Evolutionary conservation across 2,329 filamentous ascomycete genomes (phyloP).

Genomic region (Didymella exigua): DNA sequence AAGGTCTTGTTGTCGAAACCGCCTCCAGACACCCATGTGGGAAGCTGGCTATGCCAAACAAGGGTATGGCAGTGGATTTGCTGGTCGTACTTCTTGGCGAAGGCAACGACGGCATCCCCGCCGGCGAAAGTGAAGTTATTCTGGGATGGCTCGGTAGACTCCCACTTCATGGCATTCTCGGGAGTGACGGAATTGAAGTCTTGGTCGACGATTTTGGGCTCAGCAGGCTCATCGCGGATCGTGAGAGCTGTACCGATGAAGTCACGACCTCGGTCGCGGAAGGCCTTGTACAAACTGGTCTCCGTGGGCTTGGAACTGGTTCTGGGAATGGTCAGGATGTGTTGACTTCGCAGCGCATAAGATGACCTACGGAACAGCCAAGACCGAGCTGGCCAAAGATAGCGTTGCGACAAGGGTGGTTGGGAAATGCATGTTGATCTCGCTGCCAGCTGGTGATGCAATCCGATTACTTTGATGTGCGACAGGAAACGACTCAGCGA

Average conservation of each 20-base stretch:
- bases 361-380: conserved; percentile 23
- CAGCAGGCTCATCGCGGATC: conserved; percentile 31
- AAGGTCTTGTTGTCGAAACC: conserved; percentile 50
- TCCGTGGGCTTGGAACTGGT: conserved; percentile 17
- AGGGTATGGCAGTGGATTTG: conserved; percentile 49
- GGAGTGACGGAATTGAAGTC: conserved; percentile 41
- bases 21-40: conserved; percentile 47
- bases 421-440: conserved; percentile 34
- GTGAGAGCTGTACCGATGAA: conserved; percentile 38
- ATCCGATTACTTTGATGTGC: conserved; percentile 1
- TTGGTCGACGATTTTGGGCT: conserved; percentile 32
- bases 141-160: conserved; percentile 45
- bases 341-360: no score
- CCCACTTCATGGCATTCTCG: conserved; percentile 43
- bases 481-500: conserved; percentile 3
- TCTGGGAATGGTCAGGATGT: not conserved
- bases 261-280: conserved; percentile 27
- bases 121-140: conserved; percentile 48
- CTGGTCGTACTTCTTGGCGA: conserved; percentile 45
- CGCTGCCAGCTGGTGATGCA: not conserved
- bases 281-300: conserved; percentile 35
- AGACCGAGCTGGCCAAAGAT: conserved; percentile 29
- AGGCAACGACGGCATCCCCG: conserved; percentile 44
- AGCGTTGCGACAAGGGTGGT: conserved; percentile 28
- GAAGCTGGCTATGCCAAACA: conserved; percentile 52